Conservation (phyloP, 768 basidiomycete species). For the Tulasnella calospora region DNA sequence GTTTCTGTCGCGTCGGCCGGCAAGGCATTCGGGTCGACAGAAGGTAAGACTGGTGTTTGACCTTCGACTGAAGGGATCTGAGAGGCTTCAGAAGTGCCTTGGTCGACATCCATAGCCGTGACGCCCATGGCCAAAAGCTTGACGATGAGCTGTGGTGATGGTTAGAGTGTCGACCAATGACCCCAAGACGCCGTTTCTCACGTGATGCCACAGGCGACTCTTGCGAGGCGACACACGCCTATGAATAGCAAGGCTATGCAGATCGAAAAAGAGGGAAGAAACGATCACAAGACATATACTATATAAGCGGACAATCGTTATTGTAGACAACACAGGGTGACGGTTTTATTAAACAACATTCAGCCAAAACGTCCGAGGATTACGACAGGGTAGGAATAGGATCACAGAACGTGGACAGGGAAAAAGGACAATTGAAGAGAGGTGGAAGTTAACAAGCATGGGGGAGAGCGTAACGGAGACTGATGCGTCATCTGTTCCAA, state of each 20-base stretch:
- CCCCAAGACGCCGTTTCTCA: background rate
- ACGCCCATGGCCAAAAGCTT: slow-evolving; percentile 31
- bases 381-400: too few species aligned
- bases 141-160: slow-evolving; percentile 34
- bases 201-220: background rate
- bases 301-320: too few species aligned
- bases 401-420: too few species aligned
- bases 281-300: too few species aligned
- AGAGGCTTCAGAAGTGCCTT: background rate
- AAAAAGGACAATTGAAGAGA: too few species aligned
- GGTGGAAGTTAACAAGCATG: background rate
- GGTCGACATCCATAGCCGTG: background rate
- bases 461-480: background rate
- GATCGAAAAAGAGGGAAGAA: too few species aligned
- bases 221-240: background rate
- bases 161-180: background rate
- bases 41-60: background rate
- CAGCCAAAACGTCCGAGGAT: too few species aligned
- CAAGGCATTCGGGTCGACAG: slow-evolving; percentile 16
- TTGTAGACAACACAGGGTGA: too few species aligned
- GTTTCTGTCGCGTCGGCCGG: slow-evolving; percentile 61
- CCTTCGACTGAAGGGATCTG: background rate
- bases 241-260: background rate
- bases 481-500: background rate
- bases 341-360: too few species aligned